Conservation (phyloP, 805 yeast species). For the Metschnikowia dekortorum region DNA sequence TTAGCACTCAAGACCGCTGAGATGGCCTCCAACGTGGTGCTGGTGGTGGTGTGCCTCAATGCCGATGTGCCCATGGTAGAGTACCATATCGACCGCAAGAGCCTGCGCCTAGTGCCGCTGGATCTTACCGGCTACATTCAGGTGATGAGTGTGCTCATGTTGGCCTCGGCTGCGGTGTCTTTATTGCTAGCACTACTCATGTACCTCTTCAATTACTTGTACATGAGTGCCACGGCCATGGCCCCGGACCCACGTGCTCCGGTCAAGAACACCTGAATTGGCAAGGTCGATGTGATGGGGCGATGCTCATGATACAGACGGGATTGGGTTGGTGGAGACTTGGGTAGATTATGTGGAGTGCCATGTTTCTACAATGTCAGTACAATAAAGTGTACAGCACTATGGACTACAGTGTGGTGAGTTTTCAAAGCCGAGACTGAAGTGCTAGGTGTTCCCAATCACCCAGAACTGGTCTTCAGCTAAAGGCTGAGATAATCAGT, state of each 20-base stretch:
- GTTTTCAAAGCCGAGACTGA: too few relatives aligned
- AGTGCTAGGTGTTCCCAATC: too few relatives aligned
- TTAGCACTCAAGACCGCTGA: slow-evolving; percentile 20
- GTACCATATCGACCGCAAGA: slow-evolving; percentile 20
- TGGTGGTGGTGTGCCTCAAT: slow-evolving; percentile 20
- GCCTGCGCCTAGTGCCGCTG: slow-evolving; percentile 13
- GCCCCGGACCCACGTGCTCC: too few relatives aligned
- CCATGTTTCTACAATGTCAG: too few relatives aligned
- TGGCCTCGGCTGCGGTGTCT: slow-evolving; percentile 13
- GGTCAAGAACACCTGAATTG: neutral
- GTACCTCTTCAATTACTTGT: slow-evolving; percentile 5
- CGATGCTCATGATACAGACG: too few relatives aligned
- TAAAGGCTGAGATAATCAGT: too few relatives aligned
- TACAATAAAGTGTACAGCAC: too few relatives aligned
- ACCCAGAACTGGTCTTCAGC: too few relatives aligned
- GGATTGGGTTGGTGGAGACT: too few relatives aligned
- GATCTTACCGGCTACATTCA: slow-evolving; percentile 30
- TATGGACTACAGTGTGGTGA: too few relatives aligned
- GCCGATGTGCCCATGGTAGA: slow-evolving; percentile 21
- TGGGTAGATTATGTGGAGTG: too few relatives aligned
- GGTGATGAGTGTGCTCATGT: slow-evolving; percentile 11
- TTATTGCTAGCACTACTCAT: slow-evolving; percentile 15
- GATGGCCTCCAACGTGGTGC: slow-evolving; percentile 14
- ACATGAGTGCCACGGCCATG: neutral
- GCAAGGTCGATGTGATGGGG: too few relatives aligned